These are phyloP conservation scores for Avicennia marina DNA, from an alignment of 257 asterid species.

Conservation along the genomic window DNA sequence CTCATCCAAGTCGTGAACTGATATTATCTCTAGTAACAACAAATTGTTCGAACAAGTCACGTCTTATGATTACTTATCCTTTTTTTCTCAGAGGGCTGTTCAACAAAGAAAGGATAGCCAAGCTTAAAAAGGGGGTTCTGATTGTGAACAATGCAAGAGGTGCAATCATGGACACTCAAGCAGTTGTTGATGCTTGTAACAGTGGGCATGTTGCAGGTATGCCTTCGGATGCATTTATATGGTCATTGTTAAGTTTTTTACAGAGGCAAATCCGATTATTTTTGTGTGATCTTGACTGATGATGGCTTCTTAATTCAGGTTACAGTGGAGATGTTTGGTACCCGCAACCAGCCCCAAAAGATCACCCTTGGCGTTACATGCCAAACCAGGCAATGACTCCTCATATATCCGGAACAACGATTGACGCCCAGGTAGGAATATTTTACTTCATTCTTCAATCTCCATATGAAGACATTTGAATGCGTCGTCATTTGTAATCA, in stretches of 20 bases:
- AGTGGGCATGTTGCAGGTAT: conserved; percentile 97
- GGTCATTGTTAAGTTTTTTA: too few species aligned
- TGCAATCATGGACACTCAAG: conserved; percentile 98
- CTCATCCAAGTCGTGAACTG: not conserved
- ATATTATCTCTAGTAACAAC: too few species aligned
- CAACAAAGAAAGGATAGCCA: conserved; percentile 73
- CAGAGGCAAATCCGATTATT: too few species aligned
- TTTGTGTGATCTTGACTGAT: too few species aligned
- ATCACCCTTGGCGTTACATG: conserved; percentile 99
- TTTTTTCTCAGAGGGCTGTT: conserved; percentile 70
- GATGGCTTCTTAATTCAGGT: too few species aligned
- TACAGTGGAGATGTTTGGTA: conserved; percentile 99
- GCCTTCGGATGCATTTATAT: too few species aligned
- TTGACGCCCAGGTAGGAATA: conserved; percentile 78
- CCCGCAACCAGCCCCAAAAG: conserved; percentile 99
- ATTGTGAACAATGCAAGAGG: conserved; percentile 98
- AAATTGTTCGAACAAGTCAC: too few species aligned
- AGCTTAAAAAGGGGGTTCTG: conserved; percentile 86
- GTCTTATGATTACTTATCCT: not conserved
- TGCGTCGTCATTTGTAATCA: not conserved
- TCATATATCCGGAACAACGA: conserved; percentile 93
- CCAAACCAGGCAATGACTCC: conserved; percentile 99
- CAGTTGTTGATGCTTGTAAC: conserved; percentile 89
- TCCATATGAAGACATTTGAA: too few species aligned
- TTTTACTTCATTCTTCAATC: too few species aligned